Percentiles rank a stretch among this genome's conserved stretches.
These are phyloP conservation scores for Phytophthora constricta DNA, from an alignment of 352 stramenopile genomes.

Conservation along the genomic window DNA sequence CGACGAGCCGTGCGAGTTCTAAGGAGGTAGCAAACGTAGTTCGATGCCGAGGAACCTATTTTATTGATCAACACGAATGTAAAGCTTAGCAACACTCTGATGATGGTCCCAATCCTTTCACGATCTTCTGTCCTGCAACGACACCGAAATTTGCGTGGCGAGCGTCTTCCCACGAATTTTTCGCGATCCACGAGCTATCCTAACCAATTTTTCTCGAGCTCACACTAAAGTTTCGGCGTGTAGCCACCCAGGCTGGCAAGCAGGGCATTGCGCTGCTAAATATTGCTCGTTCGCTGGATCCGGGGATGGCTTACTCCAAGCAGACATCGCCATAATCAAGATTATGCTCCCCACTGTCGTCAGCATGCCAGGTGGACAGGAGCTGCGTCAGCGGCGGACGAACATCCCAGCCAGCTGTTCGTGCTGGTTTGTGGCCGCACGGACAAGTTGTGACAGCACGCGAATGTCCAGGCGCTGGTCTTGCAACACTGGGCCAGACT, in stretches of 20 bases:
- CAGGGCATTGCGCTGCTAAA: no score
- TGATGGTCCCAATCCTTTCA: neutral
- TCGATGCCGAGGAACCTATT: slow-evolving; percentile 23
- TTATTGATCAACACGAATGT: slow-evolving; percentile 30
- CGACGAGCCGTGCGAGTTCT: slow-evolving; percentile 29
- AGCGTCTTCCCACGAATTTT: neutral
- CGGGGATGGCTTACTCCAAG: slow-evolving; percentile 5
- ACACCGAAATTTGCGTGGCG: slow-evolving; percentile 1
- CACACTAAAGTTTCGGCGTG: no score
- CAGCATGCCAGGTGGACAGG: slow-evolving; percentile 22
- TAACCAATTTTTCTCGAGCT: neutral
- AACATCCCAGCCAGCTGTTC: slow-evolving; percentile 10
- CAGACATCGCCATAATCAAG: slow-evolving; percentile 1
- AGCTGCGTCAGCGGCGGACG: slow-evolving; percentile 23
- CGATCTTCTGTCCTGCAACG: neutral
- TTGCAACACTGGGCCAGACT: slow-evolving; percentile 9
- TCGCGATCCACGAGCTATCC: no score
- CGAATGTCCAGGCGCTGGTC: slow-evolving; percentile 13
- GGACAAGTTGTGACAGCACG: slow-evolving; percentile 22
- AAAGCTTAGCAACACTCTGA: slow-evolving; percentile 22
- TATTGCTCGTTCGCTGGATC: no score
- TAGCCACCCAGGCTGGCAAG: slow-evolving; percentile 14
- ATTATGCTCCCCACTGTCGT: slow-evolving; percentile 9
- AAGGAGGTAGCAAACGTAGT: slow-evolving; percentile 9
- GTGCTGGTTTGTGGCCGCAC: slow-evolving; percentile 19